These are phyloP conservation scores for Ceriops decandra DNA, from an alignment of 345 rosid genomes.

Conservation along the genomic window DNA sequence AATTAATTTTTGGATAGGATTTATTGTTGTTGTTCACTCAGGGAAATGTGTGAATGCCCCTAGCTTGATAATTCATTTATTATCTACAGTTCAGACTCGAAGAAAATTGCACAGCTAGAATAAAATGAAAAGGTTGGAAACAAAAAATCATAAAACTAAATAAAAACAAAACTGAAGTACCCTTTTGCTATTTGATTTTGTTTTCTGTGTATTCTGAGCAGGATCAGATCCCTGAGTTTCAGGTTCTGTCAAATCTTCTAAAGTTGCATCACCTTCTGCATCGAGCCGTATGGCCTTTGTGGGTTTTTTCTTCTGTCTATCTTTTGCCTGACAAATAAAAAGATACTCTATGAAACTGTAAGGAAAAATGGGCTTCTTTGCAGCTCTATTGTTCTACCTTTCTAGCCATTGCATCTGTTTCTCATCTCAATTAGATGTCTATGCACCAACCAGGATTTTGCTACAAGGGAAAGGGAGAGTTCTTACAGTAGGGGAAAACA, in stretches of 20 bases:
- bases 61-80: too few relatives aligned
- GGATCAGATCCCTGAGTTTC: constrained; percentile 51
- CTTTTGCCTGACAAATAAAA: constrained; percentile 57
- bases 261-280: constrained; percentile 97
- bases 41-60: too few relatives aligned
- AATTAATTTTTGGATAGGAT: too few relatives aligned
- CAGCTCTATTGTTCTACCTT: not conserved
- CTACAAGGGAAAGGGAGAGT: not conserved
- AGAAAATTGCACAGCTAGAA: too few relatives aligned
- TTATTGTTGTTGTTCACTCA: too few relatives aligned
- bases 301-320: constrained; percentile 72
- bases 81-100: too few relatives aligned
- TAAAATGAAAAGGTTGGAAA: not conserved
- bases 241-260: constrained; percentile 72
- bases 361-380: too few relatives aligned
- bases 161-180: constrained; percentile 24
- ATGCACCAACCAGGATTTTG: not conserved
- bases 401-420: not conserved
- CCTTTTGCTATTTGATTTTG: constrained; percentile 66
- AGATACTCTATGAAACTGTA: not conserved
- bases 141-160: too few relatives aligned
- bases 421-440: not conserved
- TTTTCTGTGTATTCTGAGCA: constrained; percentile 52
- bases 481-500: not conserved
- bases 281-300: constrained; percentile 78